Evolutionary conservation across 306 rosid genomes (phyloP).

Genomic region (Vigna nakashimae): DNA sequence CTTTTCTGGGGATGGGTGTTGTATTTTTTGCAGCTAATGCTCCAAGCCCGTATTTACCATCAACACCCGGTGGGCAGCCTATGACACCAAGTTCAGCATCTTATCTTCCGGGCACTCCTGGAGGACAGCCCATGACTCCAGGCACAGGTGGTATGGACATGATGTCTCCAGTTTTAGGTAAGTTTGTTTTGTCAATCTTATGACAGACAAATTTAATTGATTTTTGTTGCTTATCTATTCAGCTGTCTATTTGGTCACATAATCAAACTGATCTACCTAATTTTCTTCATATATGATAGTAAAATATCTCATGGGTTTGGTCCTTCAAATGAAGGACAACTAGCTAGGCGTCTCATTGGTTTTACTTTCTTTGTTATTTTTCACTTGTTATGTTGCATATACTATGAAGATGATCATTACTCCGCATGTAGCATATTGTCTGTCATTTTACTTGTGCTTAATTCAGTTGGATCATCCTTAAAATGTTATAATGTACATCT

Average conservation of each 20-base stretch:
- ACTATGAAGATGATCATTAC: neutral
- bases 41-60: conserved; percentile 98
- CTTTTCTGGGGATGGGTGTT: conserved; percentile 25
- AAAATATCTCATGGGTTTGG: neutral
- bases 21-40: conserved; percentile 81
- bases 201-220: neutral
- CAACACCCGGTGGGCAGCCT: conserved; percentile 99
- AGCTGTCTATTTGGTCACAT: neutral
- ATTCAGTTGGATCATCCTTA: neutral
- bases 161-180: conserved; percentile 97
- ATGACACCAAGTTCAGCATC: conserved; percentile 97
- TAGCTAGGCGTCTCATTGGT: conserved; percentile 10
- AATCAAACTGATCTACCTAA: neutral
- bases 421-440: conserved; percentile 10
- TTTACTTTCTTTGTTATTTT: neutral
- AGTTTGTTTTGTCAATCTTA: conserved; percentile 19
- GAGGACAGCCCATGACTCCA: conserved; percentile 99
- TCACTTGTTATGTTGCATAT: conserved; percentile 2
- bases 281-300: neutral
- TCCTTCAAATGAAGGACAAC: neutral
- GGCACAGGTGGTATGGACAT: conserved; percentile 96
- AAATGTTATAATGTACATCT: conserved; percentile 16
- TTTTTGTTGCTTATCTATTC: neutral
- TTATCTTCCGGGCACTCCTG: conserved; percentile 99
- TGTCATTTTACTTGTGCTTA: conserved; percentile 12